Evolutionary conservation across 179 eudicot species (phyloP).

Genomic region (Corrigiola litoralis): DNA sequence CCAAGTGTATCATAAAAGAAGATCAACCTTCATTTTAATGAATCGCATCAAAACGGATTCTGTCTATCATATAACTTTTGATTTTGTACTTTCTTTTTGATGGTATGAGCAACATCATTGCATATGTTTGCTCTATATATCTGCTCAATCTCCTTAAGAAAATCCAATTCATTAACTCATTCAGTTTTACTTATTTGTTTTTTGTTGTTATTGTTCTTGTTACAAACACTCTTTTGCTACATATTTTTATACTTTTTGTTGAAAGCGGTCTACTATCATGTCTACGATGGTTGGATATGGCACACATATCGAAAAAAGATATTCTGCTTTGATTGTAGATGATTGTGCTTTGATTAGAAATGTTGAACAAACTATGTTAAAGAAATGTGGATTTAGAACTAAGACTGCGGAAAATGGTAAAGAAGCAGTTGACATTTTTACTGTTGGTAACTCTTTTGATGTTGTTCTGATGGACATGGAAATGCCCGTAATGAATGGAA

Average conservation of each 20-base stretch:
- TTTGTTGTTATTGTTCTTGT: not conserved
- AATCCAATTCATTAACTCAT: not conserved
- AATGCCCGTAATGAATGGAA: slow-evolving; percentile 46
- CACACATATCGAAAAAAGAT: not conserved
- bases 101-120: not conserved
- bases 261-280: not conserved
- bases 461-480: slow-evolving; percentile 45
- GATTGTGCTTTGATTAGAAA: slow-evolving; percentile 22
- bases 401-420: slow-evolving; percentile 27
- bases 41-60: not conserved
- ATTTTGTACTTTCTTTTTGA: slow-evolving; percentile 2
- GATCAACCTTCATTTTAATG: not conserved
- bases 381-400: slow-evolving; percentile 17
- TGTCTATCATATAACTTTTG: not conserved
- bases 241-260: too few species aligned
- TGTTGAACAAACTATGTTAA: slow-evolving; percentile 12
- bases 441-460: slow-evolving; percentile 23
- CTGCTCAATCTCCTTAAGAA: not conserved
- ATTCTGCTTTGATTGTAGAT: slow-evolving; percentile 31
- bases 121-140: not conserved
- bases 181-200: not conserved
- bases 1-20: not conserved
- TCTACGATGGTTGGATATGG: not conserved
- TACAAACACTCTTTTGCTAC: too few species aligned
- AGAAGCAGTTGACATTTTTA: slow-evolving; percentile 33